phyloP scores from a whole-genome alignment of 345 rosid species.

The Eucalyptus pauciflora region DNA sequence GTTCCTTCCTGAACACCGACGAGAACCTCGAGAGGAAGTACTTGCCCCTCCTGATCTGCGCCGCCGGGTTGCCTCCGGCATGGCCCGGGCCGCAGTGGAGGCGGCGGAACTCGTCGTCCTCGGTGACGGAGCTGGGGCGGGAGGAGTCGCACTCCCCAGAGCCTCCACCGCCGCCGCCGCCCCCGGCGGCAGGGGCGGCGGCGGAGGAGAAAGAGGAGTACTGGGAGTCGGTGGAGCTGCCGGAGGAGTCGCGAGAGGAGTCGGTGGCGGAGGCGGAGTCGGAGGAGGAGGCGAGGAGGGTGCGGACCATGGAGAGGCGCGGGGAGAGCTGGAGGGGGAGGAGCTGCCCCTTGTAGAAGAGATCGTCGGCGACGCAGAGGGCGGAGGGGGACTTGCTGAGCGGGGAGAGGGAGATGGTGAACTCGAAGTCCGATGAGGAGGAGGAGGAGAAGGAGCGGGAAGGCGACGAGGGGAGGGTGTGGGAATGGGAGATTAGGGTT shows the following conservation, averaged over 20 bases:
- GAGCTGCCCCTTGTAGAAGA: slow-evolving; percentile 97
- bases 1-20: slow-evolving; percentile 77
- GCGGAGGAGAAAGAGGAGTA: slow-evolving; percentile 52
- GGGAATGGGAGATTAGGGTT: slow-evolving; percentile 25
- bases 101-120: slow-evolving; percentile 50
- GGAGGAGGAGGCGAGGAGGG: slow-evolving; percentile 72
- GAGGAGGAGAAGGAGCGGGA: slow-evolving; percentile 68
- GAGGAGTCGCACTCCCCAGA: slow-evolving; percentile 46
- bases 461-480: slow-evolving; percentile 61
- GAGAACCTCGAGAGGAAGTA: slow-evolving; percentile 76
- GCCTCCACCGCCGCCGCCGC: slow-evolving; percentile 11
- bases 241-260: slow-evolving; percentile 86
- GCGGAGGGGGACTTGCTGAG: slow-evolving; percentile 49
- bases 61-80: background rate
- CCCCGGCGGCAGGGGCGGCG: slow-evolving; percentile 29
- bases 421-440: slow-evolving; percentile 87
- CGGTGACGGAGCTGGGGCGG: slow-evolving; percentile 76
- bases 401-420: slow-evolving; percentile 68
- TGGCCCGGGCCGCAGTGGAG: background rate
- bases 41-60: slow-evolving; percentile 24
- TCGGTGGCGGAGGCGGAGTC: slow-evolving; percentile 39
- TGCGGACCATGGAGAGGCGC: slow-evolving; percentile 90
- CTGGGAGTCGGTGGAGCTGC: slow-evolving; percentile 56
- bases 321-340: slow-evolving; percentile 91
- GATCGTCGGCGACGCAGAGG: slow-evolving; percentile 89